A percentile compares a stretch with the other conserved stretches of the same genome.
phyloP scores from a whole-genome alignment of 2,329 filamentous ascomycete genomes.

The Beauveria caledonica region DNA sequence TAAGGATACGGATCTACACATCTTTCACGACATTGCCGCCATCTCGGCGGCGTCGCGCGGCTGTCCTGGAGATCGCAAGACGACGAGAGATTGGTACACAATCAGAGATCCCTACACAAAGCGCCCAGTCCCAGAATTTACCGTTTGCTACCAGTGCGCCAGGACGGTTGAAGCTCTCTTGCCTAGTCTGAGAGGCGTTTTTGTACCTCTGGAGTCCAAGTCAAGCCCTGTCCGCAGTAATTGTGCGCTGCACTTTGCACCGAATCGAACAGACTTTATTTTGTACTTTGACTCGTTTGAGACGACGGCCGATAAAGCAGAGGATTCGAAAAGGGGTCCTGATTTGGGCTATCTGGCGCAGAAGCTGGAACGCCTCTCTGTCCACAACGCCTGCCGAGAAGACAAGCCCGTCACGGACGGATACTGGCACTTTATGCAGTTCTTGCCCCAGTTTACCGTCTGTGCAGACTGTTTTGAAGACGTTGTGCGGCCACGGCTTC shows the following conservation, averaged over 20 bases:
- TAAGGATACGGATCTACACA: conserved; percentile 52
- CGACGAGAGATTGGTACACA: conserved; percentile 63
- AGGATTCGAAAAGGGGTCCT: conserved; percentile 35
- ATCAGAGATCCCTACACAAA: conserved; percentile 60
- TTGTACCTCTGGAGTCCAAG: conserved; percentile 44
- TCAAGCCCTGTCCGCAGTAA: conserved; percentile 40
- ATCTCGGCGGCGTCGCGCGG: conserved; percentile 41
- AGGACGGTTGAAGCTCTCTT: conserved; percentile 65
- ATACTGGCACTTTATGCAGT: conserved; percentile 71
- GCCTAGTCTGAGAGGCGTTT: conserved; percentile 61
- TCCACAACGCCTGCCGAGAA: conserved; percentile 54
- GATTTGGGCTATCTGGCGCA: conserved; percentile 56
- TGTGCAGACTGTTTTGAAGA: conserved; percentile 83
- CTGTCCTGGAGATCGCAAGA: conserved; percentile 50
- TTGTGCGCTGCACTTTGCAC: conserved; percentile 60
- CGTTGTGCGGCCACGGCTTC: conserved; percentile 61
- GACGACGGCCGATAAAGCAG: conserved; percentile 43
- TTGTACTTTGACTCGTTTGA: conserved; percentile 56
- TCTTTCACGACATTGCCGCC: conserved; percentile 62
- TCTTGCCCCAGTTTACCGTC: conserved; percentile 69
- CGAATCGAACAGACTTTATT: conserved; percentile 45
- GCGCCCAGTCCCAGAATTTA: conserved; percentile 60
- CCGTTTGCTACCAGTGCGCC: conserved; percentile 66
- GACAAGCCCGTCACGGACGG: conserved; percentile 54
- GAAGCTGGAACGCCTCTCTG: conserved; percentile 51